Evolutionary conservation across 306 rosid species (phyloP).

Genomic region (Cicer bijugum): DNA sequence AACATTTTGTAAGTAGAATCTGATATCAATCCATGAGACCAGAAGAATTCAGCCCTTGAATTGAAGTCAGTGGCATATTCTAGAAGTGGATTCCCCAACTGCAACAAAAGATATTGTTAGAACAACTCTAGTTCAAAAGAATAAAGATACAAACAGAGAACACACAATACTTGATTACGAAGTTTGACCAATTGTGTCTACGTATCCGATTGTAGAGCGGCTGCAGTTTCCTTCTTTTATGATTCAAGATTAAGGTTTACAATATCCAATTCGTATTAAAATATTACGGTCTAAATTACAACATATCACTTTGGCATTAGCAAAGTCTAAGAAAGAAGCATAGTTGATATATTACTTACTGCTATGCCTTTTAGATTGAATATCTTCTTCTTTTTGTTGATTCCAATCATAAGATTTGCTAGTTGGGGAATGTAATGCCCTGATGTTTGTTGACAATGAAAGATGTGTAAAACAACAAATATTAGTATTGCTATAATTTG

Average conservation of each 20-base stretch:
- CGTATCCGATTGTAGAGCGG: too few species aligned
- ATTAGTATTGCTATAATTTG: background rate
- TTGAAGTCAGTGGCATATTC: constrained; percentile 58
- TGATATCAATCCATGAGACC: constrained; percentile 64
- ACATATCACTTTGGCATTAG: too few species aligned
- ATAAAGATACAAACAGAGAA: too few species aligned
- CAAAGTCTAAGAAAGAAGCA: background rate
- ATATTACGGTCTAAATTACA: too few species aligned
- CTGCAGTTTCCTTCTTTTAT: too few species aligned
- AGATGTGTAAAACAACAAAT: constrained; percentile 18
- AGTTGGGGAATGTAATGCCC: constrained; percentile 85
- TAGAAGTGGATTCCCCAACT: constrained; percentile 61
- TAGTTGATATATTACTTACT: constrained; percentile 48
- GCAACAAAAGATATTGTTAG: background rate
- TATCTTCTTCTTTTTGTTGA: constrained; percentile 51
- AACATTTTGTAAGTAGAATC: constrained; percentile 57
- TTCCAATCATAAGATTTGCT: constrained; percentile 67
- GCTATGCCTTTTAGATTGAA: constrained; percentile 75
- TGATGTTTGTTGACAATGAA: constrained; percentile 19
- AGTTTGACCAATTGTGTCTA: too few species aligned
- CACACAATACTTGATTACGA: too few species aligned
- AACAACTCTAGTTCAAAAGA: too few species aligned
- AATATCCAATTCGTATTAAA: too few species aligned
- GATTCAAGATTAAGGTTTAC: too few species aligned
- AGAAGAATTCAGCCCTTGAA: constrained; percentile 58